These are phyloP conservation scores for Voacanga thouarsii DNA, from an alignment of 257 asterid genomes.

Conservation along the genomic window DNA sequence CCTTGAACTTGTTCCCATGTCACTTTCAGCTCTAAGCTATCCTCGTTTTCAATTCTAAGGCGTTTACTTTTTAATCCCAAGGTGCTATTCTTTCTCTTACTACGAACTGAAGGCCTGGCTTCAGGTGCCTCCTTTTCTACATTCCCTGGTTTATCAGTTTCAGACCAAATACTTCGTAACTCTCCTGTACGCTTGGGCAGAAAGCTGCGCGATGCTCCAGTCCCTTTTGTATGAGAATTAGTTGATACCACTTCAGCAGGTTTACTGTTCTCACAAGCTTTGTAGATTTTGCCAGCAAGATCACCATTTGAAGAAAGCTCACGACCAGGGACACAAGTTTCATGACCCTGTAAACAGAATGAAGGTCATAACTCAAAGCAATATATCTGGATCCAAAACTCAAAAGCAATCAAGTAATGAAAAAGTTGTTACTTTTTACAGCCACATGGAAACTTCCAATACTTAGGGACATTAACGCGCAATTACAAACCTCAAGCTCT, in stretches of 20 bases:
- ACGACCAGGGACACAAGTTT: constrained; percentile 23
- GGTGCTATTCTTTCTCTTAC: constrained; percentile 65
- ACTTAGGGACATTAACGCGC: constrained; percentile 2
- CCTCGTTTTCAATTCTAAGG: constrained; percentile 53
- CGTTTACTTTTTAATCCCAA: constrained; percentile 58
- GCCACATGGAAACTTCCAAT: constrained; percentile 2
- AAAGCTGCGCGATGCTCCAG: constrained; percentile 23
- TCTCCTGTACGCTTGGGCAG: constrained; percentile 29
- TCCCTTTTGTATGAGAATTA: constrained; percentile 36
- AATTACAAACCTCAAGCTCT: not conserved
- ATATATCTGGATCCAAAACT: not conserved
- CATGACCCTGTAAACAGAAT: constrained; percentile 56
- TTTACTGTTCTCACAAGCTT: constrained; percentile 35
- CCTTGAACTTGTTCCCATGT: constrained; percentile 85
- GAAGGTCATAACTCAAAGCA: not conserved
- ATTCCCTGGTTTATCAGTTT: constrained; percentile 30
- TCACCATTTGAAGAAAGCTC: constrained; percentile 43
- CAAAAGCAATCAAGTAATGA: not conserved
- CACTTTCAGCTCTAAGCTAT: constrained; percentile 62
- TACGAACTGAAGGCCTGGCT: constrained; percentile 33
- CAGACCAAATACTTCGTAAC: constrained; percentile 30
- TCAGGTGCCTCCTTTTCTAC: constrained; percentile 43
- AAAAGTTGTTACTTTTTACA: not conserved
- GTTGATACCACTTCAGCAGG: constrained; percentile 31
- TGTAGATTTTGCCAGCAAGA: constrained; percentile 32